Evolutionary conservation across 108 stramenopile genomes (phyloP).

Genomic region (Cyclotella choctawhatcheeana): DNA sequence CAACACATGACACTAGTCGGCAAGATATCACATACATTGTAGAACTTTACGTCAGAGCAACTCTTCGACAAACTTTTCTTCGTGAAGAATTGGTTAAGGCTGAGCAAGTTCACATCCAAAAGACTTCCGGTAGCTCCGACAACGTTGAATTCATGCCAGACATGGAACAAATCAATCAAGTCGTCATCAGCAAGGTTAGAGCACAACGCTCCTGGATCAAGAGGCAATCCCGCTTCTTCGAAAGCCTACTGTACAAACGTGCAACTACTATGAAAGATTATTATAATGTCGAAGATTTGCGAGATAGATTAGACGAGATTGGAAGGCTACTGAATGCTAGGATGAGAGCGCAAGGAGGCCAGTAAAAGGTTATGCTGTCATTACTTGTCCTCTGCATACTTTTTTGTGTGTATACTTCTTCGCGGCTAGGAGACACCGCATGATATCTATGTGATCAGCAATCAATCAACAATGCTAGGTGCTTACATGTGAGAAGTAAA

Average conservation of each 20-base stretch:
- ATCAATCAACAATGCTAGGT: no score
- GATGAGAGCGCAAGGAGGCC: no score
- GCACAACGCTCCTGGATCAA: slow-evolving; percentile 3
- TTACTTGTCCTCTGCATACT: no score
- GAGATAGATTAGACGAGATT: background rate
- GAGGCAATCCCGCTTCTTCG: slow-evolving; percentile 7
- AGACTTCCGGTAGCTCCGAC: background rate
- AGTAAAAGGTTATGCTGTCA: no score
- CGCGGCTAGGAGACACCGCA: no score
- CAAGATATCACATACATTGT: background rate
- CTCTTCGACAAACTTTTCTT: background rate
- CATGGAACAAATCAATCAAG: background rate
- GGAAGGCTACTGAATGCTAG: background rate
- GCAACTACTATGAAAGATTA: slow-evolving; percentile 5
- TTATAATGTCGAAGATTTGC: slow-evolving; percentile 10
- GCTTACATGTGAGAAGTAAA: no score
- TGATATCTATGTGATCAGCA: no score
- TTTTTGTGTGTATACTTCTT: no score
- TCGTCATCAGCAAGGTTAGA: slow-evolving; percentile 1
- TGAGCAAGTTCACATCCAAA: no score
- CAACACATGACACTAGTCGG: background rate
- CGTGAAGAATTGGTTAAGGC: background rate
- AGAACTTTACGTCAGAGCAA: slow-evolving; percentile 8
- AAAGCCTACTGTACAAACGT: slow-evolving; percentile 6
- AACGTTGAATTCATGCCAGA: background rate